A percentile compares a stretch with the other conserved stretches of the same genome.
Conservation (phyloP, 1,139 yeast species). For the Sugiyamaella pinicola region DNA sequence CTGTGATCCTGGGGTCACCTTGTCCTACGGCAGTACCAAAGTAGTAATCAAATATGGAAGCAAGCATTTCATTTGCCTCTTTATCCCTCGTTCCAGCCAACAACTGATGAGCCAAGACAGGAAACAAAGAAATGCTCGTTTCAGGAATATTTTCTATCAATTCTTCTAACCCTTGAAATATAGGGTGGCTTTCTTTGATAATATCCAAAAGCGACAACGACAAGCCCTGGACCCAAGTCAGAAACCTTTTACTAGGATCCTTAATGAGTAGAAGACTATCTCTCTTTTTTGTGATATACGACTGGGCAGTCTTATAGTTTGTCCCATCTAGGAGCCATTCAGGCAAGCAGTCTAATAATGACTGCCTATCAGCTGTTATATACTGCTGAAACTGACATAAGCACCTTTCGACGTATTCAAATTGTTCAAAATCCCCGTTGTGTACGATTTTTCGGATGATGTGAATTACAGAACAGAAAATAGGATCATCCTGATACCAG, state of each 20-base stretch:
- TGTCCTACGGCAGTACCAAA: not conserved
- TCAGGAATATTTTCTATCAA: conserved; percentile 19
- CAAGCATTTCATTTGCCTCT: not conserved
- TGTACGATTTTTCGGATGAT: not conserved
- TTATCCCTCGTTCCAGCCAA: conserved; percentile 6
- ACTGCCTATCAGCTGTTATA: conserved; percentile 2
- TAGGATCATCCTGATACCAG: conserved; percentile 10
- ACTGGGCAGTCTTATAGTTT: not conserved
- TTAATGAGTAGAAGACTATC: not conserved
- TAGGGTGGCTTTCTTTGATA: conserved; percentile 1
- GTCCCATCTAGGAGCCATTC: conserved; percentile 16
- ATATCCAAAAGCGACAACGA: conserved; percentile 1
- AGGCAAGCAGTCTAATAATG: conserved; percentile 13
- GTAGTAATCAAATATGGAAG: conserved; percentile 10
- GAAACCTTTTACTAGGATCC: conserved; percentile 1
- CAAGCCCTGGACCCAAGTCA: conserved; percentile 1
- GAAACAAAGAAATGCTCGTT: conserved; percentile 42
- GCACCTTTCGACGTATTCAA: conserved; percentile 17
- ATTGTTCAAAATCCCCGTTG: conserved; percentile 12
- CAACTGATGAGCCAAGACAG: conserved; percentile 40
- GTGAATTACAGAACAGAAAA: conserved; percentile 6
- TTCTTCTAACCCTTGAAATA: conserved; percentile 11
- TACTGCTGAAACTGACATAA: conserved; percentile 12
- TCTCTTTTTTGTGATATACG: not conserved
- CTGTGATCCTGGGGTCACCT: not conserved